These are phyloP conservation scores for Camellia oleifera DNA, from an alignment of 179 eudicot species.

Conservation along the genomic window DNA sequence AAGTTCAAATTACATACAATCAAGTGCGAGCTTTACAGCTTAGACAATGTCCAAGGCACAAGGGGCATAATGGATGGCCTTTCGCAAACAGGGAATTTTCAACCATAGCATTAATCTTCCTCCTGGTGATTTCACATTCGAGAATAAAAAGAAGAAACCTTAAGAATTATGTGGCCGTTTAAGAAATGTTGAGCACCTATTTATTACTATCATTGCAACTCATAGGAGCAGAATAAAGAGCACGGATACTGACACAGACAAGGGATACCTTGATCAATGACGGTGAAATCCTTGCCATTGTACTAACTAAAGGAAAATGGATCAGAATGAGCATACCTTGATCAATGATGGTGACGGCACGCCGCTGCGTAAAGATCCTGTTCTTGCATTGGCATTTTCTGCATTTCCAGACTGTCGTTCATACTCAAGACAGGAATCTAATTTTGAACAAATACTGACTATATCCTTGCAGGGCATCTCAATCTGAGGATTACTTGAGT, in stretches of 20 bases:
- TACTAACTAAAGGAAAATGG: not conserved
- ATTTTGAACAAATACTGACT: slow-evolving; percentile 35
- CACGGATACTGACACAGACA: not conserved
- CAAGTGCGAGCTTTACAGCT: not conserved
- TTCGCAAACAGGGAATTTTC: not conserved
- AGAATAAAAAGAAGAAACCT: not conserved
- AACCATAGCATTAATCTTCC: not conserved
- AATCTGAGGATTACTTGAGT: slow-evolving; percentile 44
- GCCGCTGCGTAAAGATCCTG: slow-evolving; percentile 22
- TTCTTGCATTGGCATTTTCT: slow-evolving; percentile 22
- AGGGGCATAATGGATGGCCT: not conserved
- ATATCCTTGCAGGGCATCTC: slow-evolving; percentile 57
- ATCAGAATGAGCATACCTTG: slow-evolving; percentile 43
- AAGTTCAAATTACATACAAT: not conserved
- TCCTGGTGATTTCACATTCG: not conserved
- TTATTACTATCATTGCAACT: not conserved
- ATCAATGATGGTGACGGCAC: slow-evolving; percentile 20
- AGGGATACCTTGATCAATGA: not conserved
- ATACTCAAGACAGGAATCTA: slow-evolving; percentile 18
- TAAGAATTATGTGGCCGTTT: not conserved
- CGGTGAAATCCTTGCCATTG: not conserved
- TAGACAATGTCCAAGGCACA: not conserved
- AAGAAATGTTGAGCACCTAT: not conserved
- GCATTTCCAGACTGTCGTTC: slow-evolving; percentile 22
- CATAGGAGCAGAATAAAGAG: not conserved